Percentiles rank a stretch among this genome's conserved stretches.
Conservation (phyloP, 176 grass and related monocot genomes). For the Ananas comosus region DNA sequence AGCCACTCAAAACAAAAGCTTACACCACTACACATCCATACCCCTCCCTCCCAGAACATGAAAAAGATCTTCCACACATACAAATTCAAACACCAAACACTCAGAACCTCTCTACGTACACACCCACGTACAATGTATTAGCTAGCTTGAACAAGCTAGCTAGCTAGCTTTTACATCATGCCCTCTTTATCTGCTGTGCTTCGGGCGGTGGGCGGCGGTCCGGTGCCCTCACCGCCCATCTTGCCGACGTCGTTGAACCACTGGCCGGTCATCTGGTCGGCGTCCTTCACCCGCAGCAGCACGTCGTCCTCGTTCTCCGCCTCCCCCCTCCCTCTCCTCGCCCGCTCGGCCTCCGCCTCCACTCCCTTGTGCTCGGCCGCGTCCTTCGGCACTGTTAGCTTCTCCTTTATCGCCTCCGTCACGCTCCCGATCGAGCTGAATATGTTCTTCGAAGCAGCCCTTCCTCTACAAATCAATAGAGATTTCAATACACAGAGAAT, state of each 20-base stretch:
- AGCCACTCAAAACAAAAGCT: too few relatives aligned
- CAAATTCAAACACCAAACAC: too few relatives aligned
- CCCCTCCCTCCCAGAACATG: too few relatives aligned
- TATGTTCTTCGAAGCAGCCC: conserved; percentile 10
- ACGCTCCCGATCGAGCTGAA: conserved; percentile 49
- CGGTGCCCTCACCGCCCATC: conserved; percentile 36
- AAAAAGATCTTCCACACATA: too few relatives aligned
- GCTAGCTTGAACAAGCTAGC: too few relatives aligned
- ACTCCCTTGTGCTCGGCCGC: neutral
- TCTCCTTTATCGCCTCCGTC: conserved; percentile 67
- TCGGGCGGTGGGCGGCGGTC: neutral
- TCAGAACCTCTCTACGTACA: too few relatives aligned
- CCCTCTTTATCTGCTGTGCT: neutral
- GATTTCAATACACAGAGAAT: too few relatives aligned
- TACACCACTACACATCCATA: too few relatives aligned
- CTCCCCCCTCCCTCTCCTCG: conserved; percentile 15
- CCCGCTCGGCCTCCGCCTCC: conserved; percentile 4
- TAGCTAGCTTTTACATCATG: neutral
- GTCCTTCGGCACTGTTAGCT: conserved; percentile 33
- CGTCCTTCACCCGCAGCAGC: neutral
- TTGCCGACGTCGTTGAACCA: conserved; percentile 32
- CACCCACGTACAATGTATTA: too few relatives aligned
- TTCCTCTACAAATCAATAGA: conserved; percentile 6
- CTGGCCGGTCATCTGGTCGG: conserved; percentile 36
- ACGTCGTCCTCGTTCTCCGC: conserved; percentile 12